Base-by-base conservation (phyloP, 2,329 filamentous ascomycete genomes). In the Cladophialophora psammophila region DNA sequence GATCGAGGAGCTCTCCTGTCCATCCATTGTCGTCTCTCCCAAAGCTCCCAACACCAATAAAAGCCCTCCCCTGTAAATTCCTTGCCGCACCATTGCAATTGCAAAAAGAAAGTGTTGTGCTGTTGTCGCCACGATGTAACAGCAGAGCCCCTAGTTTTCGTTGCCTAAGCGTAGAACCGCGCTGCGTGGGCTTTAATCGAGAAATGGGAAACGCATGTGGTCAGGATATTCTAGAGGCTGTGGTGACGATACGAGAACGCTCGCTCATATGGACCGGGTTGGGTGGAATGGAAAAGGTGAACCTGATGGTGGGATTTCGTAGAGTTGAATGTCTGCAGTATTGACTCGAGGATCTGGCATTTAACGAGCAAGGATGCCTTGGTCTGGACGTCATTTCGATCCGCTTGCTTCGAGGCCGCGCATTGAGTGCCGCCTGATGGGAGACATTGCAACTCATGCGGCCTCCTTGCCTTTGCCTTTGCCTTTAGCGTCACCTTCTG, bases 401-500 rank as follows among this genome's bases (percentile, higher is more conserved):
- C 34, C 31, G 45, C 59, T 53, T 52, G 42, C 45, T 53, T 52
- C 31, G 36, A 35, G 10, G 36, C 32, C 32, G 42, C 32, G 32
- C 35, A 26, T 8, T 32, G 38, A 20, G 45, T 13, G 31, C 34
- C 59, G 59, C 42, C 26, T 38, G 59, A 61, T 20, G 45, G 18
- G 32, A 5, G 7, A 15, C 5, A 45, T 9, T 50, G n/a, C 8
- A 10, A 48, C 15, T 42, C 63, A 67, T 35, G 65, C 65, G 7
- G 54, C 61, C 53, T 63, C 74, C 65, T 75, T 76, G 68, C 74
- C 74, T 70, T 76, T 76, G 58, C 66, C 71, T 60, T 74, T 74
- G 64, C 63, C 71, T 61, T 68, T 72, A 38, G 34, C 60, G n/a
- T 63, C 69, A 45, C 76, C 79, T 72, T 81, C 80, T 72, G 80